Conservation (phyloP, 164 flowering plant species). For the Berberis vulgaris region DNA sequence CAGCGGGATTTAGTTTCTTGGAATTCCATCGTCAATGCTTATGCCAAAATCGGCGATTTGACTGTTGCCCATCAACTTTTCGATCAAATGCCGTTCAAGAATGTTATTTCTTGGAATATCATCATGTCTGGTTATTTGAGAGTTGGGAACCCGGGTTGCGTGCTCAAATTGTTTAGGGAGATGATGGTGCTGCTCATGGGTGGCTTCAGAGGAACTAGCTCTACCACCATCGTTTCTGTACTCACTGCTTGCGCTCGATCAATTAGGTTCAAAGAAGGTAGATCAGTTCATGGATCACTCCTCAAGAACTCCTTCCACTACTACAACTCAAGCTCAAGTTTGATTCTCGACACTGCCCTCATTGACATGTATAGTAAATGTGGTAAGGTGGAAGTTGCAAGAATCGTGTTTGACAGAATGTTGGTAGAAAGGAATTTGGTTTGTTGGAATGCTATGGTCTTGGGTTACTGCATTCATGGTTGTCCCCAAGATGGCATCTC, state of each 20-base stretch:
- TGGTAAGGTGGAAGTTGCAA: constrained; percentile 33
- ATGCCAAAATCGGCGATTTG: constrained; percentile 30
- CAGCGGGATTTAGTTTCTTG: constrained; percentile 49
- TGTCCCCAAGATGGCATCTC: constrained; percentile 47
- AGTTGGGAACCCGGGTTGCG: constrained; percentile 45
- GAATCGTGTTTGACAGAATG: constrained; percentile 40
- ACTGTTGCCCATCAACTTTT: constrained; percentile 35
- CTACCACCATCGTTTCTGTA: constrained; percentile 40
- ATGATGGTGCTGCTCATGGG: constrained; percentile 23
- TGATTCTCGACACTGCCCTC: constrained; percentile 47
- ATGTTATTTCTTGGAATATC: constrained; percentile 58
- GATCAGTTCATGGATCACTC: constrained; percentile 54
- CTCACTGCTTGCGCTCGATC: constrained; percentile 58
- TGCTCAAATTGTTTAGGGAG: constrained; percentile 51
- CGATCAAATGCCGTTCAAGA: constrained; percentile 52
- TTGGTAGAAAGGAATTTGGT: constrained; percentile 33
- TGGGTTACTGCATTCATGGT: constrained; percentile 68
- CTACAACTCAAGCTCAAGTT: constrained; percentile 11
- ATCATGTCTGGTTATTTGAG: constrained; percentile 53
- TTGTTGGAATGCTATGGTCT: constrained; percentile 75
- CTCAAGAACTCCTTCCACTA: constrained; percentile 11
- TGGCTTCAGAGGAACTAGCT: constrained; percentile 25
- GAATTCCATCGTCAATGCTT: constrained; percentile 47
- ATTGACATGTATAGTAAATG: constrained; percentile 73
- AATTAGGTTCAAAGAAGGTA: constrained; percentile 58